Conservation (phyloP, 306 rosid species). For the Cicer yamashitae region DNA sequence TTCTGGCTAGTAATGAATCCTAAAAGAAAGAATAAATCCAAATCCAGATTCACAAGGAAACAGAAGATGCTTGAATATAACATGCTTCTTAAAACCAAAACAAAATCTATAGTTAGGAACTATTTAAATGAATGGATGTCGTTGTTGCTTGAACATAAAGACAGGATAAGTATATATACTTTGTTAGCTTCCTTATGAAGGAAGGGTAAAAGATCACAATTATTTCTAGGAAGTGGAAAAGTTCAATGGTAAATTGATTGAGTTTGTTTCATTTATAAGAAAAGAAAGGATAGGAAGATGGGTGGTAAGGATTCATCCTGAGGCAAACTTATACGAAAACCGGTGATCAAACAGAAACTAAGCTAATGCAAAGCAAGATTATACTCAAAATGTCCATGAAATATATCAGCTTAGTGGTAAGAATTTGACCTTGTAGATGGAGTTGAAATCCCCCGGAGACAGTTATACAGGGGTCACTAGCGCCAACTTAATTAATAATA, state of each 20-base stretch:
- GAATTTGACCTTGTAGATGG: too few relatives aligned
- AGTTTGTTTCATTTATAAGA: neutral
- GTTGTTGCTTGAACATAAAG: constrained; percentile 17
- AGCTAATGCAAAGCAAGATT: too few relatives aligned
- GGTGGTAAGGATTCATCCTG: neutral
- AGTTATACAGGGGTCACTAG: too few relatives aligned
- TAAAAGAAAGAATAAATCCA: constrained; percentile 30
- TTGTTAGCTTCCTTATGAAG: constrained; percentile 25
- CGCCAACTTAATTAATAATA: too few relatives aligned
- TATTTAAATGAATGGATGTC: constrained; percentile 11
- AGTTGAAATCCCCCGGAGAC: too few relatives aligned
- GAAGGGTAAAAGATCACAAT: constrained; percentile 20
- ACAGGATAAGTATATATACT: neutral
- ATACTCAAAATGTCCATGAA: too few relatives aligned
- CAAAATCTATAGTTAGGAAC: constrained; percentile 2
- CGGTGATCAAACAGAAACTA: too few relatives aligned
- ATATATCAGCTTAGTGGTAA: too few relatives aligned
- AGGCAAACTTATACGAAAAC: neutral
- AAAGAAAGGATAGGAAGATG: neutral
- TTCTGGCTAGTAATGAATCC: constrained; percentile 8
- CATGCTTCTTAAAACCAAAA: constrained; percentile 7
- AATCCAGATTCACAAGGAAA: constrained; percentile 16
- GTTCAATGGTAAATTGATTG: neutral
- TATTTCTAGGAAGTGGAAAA: constrained; percentile 1
- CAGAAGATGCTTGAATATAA: constrained; percentile 3